Evolutionary conservation across 306 rosid genomes (phyloP).

Genomic region (Cucurbita pepo): DNA sequence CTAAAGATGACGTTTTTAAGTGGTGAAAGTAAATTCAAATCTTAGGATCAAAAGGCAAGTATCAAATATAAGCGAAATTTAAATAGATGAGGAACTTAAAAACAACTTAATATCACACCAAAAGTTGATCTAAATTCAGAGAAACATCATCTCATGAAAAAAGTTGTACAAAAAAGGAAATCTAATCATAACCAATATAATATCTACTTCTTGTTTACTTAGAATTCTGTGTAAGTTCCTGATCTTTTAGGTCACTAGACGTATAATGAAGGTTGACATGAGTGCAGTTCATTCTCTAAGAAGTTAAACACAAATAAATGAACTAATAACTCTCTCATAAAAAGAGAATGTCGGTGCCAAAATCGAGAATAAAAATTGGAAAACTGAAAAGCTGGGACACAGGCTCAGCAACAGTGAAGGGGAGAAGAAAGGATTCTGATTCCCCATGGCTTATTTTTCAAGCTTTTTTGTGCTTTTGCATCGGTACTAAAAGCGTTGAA

Average conservation of each 20-base stretch:
- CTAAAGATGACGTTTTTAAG: too few species aligned
- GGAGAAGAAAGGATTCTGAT: slow-evolving; percentile 1
- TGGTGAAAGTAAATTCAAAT: too few species aligned
- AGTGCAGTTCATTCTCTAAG: neutral
- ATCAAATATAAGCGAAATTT: too few species aligned
- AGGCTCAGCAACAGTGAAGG: neutral
- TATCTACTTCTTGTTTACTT: neutral
- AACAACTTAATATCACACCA: neutral
- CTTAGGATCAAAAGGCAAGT: too few species aligned
- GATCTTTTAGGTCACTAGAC: neutral
- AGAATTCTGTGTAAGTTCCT: neutral
- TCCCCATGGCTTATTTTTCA: slow-evolving; percentile 1
- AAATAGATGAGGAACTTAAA: neutral
- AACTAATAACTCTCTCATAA: neutral
- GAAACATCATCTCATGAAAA: neutral
- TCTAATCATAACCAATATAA: neutral
- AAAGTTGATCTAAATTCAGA: neutral
- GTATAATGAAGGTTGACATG: neutral
- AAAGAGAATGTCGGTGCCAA: slow-evolving; percentile 1
- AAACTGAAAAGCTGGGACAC: slow-evolving; percentile 1
- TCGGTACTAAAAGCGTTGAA: slow-evolving; percentile 5
- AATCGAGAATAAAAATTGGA: neutral
- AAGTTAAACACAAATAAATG: neutral
- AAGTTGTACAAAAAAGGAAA: neutral
- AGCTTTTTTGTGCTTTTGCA: neutral